These are phyloP conservation scores for Apostasia ramifera DNA, from an alignment of 106 monocot genomes.

Conservation along the genomic window DNA sequence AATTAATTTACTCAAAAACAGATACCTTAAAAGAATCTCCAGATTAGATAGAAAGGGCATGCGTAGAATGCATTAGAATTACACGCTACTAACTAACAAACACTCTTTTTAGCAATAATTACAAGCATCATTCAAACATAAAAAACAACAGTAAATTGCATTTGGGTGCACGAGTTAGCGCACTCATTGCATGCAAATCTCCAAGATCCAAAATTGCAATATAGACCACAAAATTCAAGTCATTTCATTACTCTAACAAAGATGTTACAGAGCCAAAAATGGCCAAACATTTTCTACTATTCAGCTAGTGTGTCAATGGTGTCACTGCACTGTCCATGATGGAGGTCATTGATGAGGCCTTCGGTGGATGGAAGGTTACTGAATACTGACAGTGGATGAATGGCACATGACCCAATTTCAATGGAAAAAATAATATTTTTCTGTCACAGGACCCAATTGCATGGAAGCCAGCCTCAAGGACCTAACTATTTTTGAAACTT, in stretches of 20 bases:
- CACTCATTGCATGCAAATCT: background rate
- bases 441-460: too few species aligned
- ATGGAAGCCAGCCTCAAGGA: too few species aligned
- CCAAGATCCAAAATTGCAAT: background rate
- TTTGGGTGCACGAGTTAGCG: background rate
- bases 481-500: too few species aligned
- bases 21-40: conserved; percentile 47
- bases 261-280: too few species aligned
- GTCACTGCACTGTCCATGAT: too few species aligned
- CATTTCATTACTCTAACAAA: background rate
- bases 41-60: background rate
- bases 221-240: background rate
- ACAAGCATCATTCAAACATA: background rate
- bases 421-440: too few species aligned
- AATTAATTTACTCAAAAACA: conserved; percentile 63
- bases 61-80: background rate
- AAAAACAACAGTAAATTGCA: background rate
- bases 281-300: too few species aligned
- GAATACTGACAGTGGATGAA: too few species aligned
- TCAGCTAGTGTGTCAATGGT: too few species aligned
- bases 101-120: background rate
- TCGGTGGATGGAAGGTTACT: too few species aligned
- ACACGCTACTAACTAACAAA: background rate
- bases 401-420: too few species aligned
- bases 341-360: too few species aligned